These are phyloP conservation scores for Senna tora DNA, from an alignment of 306 rosid species.

Conservation along the genomic window DNA sequence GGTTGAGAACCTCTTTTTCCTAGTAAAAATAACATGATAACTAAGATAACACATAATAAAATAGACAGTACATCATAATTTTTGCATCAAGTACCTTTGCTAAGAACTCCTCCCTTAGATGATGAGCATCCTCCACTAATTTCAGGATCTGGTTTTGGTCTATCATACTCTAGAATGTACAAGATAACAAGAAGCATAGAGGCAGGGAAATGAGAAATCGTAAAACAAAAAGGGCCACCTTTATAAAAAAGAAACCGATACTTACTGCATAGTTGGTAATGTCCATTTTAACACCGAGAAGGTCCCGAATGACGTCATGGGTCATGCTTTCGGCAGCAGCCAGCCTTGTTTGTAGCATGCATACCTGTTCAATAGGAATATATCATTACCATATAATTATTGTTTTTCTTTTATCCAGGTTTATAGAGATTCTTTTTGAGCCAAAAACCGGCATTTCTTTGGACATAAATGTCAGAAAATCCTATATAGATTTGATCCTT, in stretches of 20 bases:
- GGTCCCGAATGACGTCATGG: conserved; percentile 95
- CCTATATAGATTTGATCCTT: too few relatives aligned
- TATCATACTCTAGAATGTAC: conserved; percentile 59
- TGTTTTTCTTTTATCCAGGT: conserved; percentile 3
- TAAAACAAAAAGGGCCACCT: conserved; percentile 19
- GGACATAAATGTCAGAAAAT: too few relatives aligned
- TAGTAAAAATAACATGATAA: conserved; percentile 36
- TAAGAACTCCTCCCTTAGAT: conserved; percentile 59
- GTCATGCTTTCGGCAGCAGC: conserved; percentile 98
- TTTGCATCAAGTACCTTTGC: conserved; percentile 56
- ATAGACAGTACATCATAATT: conserved; percentile 8
- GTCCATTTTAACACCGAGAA: conserved; percentile 91
- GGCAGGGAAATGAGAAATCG: conserved; percentile 41
- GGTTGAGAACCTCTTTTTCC: conserved; percentile 69
- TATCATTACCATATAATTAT: background rate
- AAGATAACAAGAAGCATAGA: conserved; percentile 30
- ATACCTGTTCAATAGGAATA: conserved; percentile 58
- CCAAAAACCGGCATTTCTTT: background rate
- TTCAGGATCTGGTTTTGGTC: conserved; percentile 76
- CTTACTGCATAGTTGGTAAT: conserved; percentile 85
- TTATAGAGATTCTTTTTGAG: conserved; percentile 22
- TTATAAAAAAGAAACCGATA: conserved; percentile 30
- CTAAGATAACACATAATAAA: conserved; percentile 15
- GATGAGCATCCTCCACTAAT: conserved; percentile 73
- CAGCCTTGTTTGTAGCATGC: conserved; percentile 79